These are phyloP conservation scores for Populus tomentosa DNA, from an alignment of 441 rosid genomes.

Conservation along the genomic window DNA sequence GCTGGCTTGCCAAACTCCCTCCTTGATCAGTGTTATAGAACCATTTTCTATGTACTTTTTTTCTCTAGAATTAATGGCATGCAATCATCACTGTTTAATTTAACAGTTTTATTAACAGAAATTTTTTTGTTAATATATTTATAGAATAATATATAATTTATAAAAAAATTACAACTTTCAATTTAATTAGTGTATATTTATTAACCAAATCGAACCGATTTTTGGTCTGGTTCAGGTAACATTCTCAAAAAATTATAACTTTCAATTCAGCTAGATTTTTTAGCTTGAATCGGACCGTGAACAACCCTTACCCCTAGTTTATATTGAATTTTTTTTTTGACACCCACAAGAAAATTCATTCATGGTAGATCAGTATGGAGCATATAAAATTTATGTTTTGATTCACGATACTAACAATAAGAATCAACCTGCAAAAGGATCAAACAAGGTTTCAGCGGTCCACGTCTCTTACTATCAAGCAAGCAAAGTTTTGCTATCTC, in stretches of 20 bases:
- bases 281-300: not conserved
- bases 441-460: constrained; percentile 14
- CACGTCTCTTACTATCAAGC: constrained; percentile 1
- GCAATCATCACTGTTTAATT: too few relatives aligned
- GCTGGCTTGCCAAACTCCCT: constrained; percentile 24
- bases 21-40: not conserved
- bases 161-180: too few relatives aligned
- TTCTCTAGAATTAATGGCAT: too few relatives aligned
- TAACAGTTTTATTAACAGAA: too few relatives aligned
- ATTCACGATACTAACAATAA: not conserved
- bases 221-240: rapidly evolving
- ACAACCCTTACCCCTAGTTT: rapidly evolving
- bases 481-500: constrained; percentile 10
- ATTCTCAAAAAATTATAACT: too few relatives aligned
- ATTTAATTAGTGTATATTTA: too few relatives aligned
- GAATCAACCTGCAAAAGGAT: constrained; percentile 8
- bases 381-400: constrained; percentile 4
- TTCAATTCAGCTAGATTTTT: not conserved
- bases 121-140: too few relatives aligned
- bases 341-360: constrained; percentile 14
- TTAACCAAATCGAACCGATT: too few relatives aligned
- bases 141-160: too few relatives aligned
- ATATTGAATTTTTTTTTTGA: not conserved
- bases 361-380: not conserved
- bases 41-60: not conserved